Evolutionary conservation across 2,329 filamentous ascomycete genomes (phyloP), one percentile per base, ranked within the genome.

Genomic region (Fusarium verticillioides): DNA sequence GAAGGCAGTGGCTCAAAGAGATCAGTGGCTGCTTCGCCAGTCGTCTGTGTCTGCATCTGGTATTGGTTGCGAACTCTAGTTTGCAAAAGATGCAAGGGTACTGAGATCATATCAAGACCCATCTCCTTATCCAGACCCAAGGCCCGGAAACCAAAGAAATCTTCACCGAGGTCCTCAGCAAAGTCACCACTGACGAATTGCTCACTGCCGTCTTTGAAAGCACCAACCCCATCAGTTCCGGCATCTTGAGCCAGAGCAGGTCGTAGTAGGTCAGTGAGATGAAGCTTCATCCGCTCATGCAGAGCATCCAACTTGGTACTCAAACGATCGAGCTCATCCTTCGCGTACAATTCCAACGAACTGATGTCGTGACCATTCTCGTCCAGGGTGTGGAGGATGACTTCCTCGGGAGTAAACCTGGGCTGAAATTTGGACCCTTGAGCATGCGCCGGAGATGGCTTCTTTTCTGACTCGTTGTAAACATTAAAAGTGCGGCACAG

Each of bases 81-180:
- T 80, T 98, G 96, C 34, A 99, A 89, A 26, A 99, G 89, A 84
- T 99, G 96, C 66, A 99, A 87, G 30, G 97, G 96, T 40, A 99
- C 96, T 60, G 94, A 95, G 69, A 98, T 89, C 75, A 93, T 93
- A 37, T 96, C 92, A 70, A 96, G 87, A 23, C 95, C 95, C 80
- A 98, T 93, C 80, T 99, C 96, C 76, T 91, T 92, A 78, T 97
- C 95, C 65, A 99, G 88, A 47, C 96, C 96, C 50, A 99, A 89
- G 68, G 97, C 95, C 80, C 95, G 95, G 89, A 99, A 98, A 34
- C 96, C 96, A 79, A 99, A 99, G 88, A 98, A 99, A 84, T 99
- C 96, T 85, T 99, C 96, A 69, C 95, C 96, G 18, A 99, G 93
- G 77, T 99, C 96, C 81, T 98, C 96, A 2, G 96, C 96, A 81